Evolutionary conservation across 2,329 filamentous ascomycete species (phyloP).

Genomic region (Saccharata proteae): DNA sequence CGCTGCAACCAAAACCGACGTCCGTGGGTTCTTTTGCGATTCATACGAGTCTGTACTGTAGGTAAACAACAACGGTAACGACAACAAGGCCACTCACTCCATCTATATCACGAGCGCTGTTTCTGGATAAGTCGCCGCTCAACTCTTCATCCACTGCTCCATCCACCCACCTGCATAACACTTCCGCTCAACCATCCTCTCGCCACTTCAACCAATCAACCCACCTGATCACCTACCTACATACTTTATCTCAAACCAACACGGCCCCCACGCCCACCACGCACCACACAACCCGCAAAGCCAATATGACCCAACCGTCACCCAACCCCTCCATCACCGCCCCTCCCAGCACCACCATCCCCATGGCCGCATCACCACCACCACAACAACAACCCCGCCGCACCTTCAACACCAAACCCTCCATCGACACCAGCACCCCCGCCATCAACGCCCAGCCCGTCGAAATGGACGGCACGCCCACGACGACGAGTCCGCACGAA

Average conservation of each 20-base stretch:
- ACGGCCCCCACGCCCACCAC: no score
- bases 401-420: constrained; percentile 15
- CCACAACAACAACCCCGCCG: constrained; percentile 8
- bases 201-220: background rate
- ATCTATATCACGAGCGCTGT: no score
- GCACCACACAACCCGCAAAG: background rate
- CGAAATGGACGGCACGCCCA: constrained; percentile 28
- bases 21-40: no score
- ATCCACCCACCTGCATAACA: background rate
- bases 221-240: background rate
- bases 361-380: background rate
- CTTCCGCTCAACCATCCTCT: background rate
- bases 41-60: no score
- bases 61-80: no score
- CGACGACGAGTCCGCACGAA: constrained; percentile 12
- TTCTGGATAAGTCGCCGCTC: no score
- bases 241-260: background rate
- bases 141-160: background rate
- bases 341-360: background rate
- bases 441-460: constrained; percentile 32
- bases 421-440: constrained; percentile 25
- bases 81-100: no score
- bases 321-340: background rate
- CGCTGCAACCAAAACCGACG: no score
- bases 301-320: background rate